Evolutionary conservation across 805 yeast species (phyloP), one percentile per base, ranked within the genome.

Genomic region (Wickerhamiella sorbophila): DNA sequence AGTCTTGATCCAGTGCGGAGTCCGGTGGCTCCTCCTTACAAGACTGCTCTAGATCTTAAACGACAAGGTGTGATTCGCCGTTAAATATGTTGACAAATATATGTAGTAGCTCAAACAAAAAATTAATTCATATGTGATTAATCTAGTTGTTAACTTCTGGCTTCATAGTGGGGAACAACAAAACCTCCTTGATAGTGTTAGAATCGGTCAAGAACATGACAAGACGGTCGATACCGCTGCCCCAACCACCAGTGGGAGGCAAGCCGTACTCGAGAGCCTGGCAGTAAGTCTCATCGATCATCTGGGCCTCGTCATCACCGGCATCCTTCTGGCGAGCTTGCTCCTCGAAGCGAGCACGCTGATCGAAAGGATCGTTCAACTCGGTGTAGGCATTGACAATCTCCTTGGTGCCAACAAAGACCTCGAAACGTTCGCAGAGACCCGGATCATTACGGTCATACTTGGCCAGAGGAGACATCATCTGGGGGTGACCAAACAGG

Each of bases 231-330:
- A 88, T 87, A 74, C 98, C 98, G 69, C 94, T 80, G 56, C 98
- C 98, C 97, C 97, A 88, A 54, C 98, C 98, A 64, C 94, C 97
- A 55, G 97, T 91, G 57, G 98, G 98, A 46, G 98, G 98, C 58
- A 88, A 74, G 66, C 97, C 98, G 65, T 85, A 88, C 70, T 88
- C 98, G 58, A 88, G 75, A 52, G 98, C 96, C 57, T 87, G 83
- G 72, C 94, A 81, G 87, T 88, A 88, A 50, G 83, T 80, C 70
- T 88, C 98, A 64, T 88, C 98, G 50, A 91, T 74, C 64, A 86
- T 61, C 71, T 88, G 97, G 48, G 95, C 98, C 70, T 91, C 98
- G 60, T 88, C 98, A 61, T 88, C 98, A 72, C 98, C 98, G 67
- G 85, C 95, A 52, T 71, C 97, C 72, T 88, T 88, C 73, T 91